Conservation (phyloP, 192 early-diverging fungal genomes). For the Entomortierella lignicola region DNA sequence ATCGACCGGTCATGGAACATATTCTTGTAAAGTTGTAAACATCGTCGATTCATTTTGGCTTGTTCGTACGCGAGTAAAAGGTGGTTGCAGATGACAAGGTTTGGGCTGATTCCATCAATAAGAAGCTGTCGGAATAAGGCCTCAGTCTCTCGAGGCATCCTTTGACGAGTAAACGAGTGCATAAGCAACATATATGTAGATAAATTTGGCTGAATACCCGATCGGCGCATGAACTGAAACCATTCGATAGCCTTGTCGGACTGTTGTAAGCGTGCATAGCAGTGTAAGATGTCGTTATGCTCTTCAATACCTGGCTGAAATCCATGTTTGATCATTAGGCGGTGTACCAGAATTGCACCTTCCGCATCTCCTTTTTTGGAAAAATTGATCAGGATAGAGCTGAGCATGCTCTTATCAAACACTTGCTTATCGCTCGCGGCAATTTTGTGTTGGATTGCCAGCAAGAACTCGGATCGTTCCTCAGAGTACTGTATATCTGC, state of each 20-base stretch:
- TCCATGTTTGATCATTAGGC: constrained; percentile 30
- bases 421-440: constrained; percentile 11
- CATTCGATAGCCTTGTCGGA: constrained; percentile 37
- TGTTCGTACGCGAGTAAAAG: constrained; percentile 41
- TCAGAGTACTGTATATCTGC: constrained; percentile 18
- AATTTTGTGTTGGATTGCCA: constrained; percentile 17
- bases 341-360: constrained; percentile 21
- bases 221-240: constrained; percentile 25
- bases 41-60: constrained; percentile 36
- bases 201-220: constrained; percentile 25
- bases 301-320: constrained; percentile 14
- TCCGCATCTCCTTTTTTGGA: constrained; percentile 46
- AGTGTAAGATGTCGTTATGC: constrained; percentile 37
- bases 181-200: constrained; percentile 24
- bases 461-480: constrained; percentile 21
- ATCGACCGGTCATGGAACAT: constrained; percentile 42
- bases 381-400: constrained; percentile 34
- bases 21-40: constrained; percentile 26
- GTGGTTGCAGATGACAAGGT: constrained; percentile 29
- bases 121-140: constrained; percentile 42
- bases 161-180: constrained; percentile 27
- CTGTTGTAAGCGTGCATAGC: constrained; percentile 14
- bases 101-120: constrained; percentile 22
- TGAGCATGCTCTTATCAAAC: constrained; percentile 24
- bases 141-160: constrained; percentile 41